A percentile compares a stretch with the other conserved stretches of the same genome.
Evolutionary conservation across 805 yeast genomes (phyloP).

Genomic region (Ogataea paraovalis): DNA sequence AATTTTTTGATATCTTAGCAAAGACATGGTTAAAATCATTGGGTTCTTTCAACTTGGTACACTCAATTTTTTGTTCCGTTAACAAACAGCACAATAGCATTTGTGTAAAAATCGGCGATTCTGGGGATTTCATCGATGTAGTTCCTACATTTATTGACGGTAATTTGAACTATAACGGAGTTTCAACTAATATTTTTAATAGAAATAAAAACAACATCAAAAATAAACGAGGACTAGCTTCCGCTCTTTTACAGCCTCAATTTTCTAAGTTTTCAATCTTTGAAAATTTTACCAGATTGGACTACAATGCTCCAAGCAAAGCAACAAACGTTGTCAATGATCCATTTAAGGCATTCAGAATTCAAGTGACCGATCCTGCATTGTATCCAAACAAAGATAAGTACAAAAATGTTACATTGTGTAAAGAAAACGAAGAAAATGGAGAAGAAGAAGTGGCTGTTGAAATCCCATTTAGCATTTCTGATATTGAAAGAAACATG

Average conservation of each 20-base stretch:
- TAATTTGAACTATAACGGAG: constrained; percentile 13
- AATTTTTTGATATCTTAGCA: constrained; percentile 41
- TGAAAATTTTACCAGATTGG: constrained; percentile 10
- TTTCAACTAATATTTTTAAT: constrained; percentile 4
- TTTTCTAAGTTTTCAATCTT: constrained; percentile 15
- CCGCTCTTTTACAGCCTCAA: constrained; percentile 11
- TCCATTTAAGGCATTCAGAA: constrained; percentile 19
- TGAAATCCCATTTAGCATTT: background rate
- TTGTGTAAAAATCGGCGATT: constrained; percentile 37
- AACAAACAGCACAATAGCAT: constrained; percentile 29
- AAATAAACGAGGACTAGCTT: constrained; percentile 8
- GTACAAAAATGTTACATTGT: constrained; percentile 18
- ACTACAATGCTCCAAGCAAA: constrained; percentile 1
- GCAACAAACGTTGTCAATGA: background rate
- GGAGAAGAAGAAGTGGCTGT: background rate
- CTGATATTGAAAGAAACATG: background rate
- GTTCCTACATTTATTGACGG: constrained; percentile 24
- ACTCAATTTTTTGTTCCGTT: constrained; percentile 42
- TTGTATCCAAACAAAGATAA: constrained; percentile 14
- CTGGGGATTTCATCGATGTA: constrained; percentile 26
- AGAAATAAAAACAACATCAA: background rate
- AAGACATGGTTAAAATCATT: constrained; percentile 35
- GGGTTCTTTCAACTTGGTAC: constrained; percentile 32
- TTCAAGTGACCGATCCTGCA: constrained; percentile 24
- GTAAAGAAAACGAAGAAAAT: background rate